Evolutionary conservation across 2,329 filamentous ascomycete species (phyloP).

Genomic region (Saccharata proteae): DNA sequence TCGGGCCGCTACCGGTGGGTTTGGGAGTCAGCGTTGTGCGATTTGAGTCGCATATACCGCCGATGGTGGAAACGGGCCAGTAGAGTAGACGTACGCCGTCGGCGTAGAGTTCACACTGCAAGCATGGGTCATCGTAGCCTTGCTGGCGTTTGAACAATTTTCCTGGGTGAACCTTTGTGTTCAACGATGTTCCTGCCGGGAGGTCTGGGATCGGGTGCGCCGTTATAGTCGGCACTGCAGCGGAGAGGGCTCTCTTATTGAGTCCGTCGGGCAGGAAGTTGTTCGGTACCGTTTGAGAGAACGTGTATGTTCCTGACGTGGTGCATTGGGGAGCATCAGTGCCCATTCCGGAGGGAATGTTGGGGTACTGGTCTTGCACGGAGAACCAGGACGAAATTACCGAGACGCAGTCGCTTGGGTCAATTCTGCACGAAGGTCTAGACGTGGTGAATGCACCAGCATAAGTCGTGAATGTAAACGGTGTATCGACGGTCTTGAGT

Average conservation of each 20-base stretch:
- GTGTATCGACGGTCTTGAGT: neutral
- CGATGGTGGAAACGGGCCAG: conserved; percentile 1
- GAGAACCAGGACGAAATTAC: conserved; percentile 1
- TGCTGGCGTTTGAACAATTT: too few species aligned
- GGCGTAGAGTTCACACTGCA: neutral
- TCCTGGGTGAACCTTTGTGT: neutral
- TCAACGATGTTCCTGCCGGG: neutral
- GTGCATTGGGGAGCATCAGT: conserved; percentile 1
- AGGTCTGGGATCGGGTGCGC: neutral
- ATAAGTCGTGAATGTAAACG: conserved; percentile 1
- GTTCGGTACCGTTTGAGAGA: neutral
- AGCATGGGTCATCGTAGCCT: neutral
- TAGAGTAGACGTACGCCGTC: neutral
- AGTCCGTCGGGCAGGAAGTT: neutral
- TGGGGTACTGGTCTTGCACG: neutral
- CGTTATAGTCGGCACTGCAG: neutral
- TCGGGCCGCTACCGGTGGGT: conserved; percentile 1
- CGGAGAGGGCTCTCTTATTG: neutral
- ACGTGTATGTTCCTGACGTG: neutral
- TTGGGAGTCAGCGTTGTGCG: neutral
- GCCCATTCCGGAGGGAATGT: too few species aligned
- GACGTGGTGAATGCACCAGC: neutral
- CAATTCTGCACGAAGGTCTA: neutral
- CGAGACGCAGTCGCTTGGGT: conserved; percentile 1
- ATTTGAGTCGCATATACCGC: conserved; percentile 1